Conservation (phyloP, 495 filamentous ascomycete genomes). For the Aspergillus diversus region DNA sequence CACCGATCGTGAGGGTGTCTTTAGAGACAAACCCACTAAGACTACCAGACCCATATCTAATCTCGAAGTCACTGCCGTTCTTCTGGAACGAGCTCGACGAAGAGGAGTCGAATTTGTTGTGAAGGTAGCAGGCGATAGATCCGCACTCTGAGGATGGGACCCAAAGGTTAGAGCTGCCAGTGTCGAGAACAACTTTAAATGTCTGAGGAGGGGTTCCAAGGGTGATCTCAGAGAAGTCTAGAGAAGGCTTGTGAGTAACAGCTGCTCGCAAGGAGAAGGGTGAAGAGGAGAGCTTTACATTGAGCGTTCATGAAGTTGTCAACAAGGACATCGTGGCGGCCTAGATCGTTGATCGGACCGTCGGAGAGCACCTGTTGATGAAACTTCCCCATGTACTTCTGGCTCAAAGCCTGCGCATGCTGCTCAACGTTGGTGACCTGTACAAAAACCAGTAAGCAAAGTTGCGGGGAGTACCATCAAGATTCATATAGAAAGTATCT, state of each 20-base stretch:
- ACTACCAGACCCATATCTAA: conserved; percentile 93
- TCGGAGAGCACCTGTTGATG: conserved; percentile 80
- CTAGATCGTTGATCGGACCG: conserved; percentile 64
- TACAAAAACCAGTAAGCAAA: conserved; percentile 25
- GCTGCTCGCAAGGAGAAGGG: neutral
- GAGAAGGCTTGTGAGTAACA: conserved; percentile 26
- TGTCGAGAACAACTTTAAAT: conserved; percentile 99
- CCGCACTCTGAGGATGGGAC: conserved; percentile 88
- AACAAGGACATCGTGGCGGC: conserved; percentile 82
- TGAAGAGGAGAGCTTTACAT: conserved; percentile 62
- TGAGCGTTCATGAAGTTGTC: conserved; percentile 99
- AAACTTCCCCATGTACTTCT: conserved; percentile 80
- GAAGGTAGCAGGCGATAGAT: conserved; percentile 98
- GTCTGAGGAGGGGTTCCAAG: conserved; percentile 89
- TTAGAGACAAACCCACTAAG: conserved; percentile 92
- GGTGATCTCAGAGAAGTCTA: conserved; percentile 96
- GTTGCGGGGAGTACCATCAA: neutral
- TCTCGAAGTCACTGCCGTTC: conserved; percentile 92
- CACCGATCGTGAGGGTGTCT: conserved; percentile 84
- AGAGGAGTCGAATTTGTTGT: conserved; percentile 93
- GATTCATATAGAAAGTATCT: neutral
- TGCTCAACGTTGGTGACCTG: conserved; percentile 77
- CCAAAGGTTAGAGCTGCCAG: conserved; percentile 99
- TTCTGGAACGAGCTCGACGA: conserved; percentile 88
- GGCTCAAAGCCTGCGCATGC: conserved; percentile 77